phyloP scores from a whole-genome alignment of 2,329 filamentous ascomycete genomes.

The Verticillium alfalfae region DNA sequence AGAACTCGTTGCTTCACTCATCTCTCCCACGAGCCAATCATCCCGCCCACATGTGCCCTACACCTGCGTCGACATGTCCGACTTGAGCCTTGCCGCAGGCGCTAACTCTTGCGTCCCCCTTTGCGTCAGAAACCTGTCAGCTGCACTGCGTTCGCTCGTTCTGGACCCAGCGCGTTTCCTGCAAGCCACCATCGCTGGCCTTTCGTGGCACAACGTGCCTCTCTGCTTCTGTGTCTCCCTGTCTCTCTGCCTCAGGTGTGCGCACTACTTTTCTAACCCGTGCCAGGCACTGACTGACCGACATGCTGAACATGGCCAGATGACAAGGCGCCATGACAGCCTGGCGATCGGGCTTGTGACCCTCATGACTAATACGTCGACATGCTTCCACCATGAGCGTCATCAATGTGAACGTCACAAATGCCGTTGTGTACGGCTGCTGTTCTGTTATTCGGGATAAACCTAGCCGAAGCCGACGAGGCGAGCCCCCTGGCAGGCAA shows the following conservation, averaged over 20 bases:
- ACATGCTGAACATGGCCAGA: no score
- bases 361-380: no score
- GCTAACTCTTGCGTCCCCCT: background rate
- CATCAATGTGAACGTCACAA: no score
- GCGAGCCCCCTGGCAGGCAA: background rate
- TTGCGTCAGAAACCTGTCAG: background rate
- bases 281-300: no score
- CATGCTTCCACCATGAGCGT: no score
- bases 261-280: no score
- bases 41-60: background rate
- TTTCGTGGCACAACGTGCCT: background rate
- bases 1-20: background rate
- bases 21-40: background rate
- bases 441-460: background rate
- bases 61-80: background rate
- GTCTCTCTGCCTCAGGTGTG: no score
- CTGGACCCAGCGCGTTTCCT: no score
- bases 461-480: background rate
- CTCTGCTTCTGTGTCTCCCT: background rate
- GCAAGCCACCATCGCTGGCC: background rate
- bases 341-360: no score
- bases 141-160: background rate
- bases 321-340: no score
- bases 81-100: background rate
- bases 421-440: no score